Evolutionary conservation across 768 basidiomycete genomes (phyloP).

Genomic region (Sporobolomyces pararoseus): DNA sequence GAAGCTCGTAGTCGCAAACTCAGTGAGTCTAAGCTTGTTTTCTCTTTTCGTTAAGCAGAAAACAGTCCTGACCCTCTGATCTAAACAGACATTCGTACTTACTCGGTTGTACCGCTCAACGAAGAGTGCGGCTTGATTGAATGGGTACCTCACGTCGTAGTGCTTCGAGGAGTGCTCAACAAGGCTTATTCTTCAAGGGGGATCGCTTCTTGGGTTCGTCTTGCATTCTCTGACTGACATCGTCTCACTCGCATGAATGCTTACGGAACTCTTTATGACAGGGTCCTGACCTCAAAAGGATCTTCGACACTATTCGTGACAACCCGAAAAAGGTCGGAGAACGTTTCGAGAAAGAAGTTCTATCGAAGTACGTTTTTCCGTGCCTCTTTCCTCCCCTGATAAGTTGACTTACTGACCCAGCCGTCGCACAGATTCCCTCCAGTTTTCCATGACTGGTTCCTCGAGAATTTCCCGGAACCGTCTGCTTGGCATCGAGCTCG

Average conservation of each 20-base stretch:
- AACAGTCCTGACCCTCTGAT: not conserved
- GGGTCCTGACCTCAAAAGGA: slow-evolving; percentile 47
- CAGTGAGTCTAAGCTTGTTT: slow-evolving; percentile 65
- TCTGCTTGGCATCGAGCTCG: slow-evolving; percentile 88
- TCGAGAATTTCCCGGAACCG: slow-evolving; percentile 94
- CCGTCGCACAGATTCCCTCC: slow-evolving; percentile 61
- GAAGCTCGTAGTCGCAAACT: slow-evolving; percentile 86
- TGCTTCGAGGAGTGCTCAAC: slow-evolving; percentile 69
- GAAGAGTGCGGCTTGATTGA: slow-evolving; percentile 97
- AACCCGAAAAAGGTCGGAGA: slow-evolving; percentile 45
- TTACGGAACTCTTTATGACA: no score
- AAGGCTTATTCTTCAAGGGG: slow-evolving; percentile 62
- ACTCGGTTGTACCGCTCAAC: slow-evolving; percentile 95
- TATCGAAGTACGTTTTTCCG: slow-evolving; percentile 56
- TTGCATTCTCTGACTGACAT: not conserved
- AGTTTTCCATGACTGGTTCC: slow-evolving; percentile 95
- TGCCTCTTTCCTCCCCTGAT: not conserved
- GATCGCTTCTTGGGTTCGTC: slow-evolving; percentile 56
- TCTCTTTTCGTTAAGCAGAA: no score
- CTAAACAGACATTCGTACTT: slow-evolving; percentile 91
- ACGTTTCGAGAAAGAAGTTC: slow-evolving; percentile 54
- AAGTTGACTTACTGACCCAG: not conserved
- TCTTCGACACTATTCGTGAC: slow-evolving; percentile 46
- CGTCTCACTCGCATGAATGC: slow-evolving; percentile 46
- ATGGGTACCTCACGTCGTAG: slow-evolving; percentile 93